These are phyloP conservation scores for Fusarium brevicatenulatum DNA, from an alignment of 2,329 filamentous ascomycete genomes.

Conservation along the genomic window DNA sequence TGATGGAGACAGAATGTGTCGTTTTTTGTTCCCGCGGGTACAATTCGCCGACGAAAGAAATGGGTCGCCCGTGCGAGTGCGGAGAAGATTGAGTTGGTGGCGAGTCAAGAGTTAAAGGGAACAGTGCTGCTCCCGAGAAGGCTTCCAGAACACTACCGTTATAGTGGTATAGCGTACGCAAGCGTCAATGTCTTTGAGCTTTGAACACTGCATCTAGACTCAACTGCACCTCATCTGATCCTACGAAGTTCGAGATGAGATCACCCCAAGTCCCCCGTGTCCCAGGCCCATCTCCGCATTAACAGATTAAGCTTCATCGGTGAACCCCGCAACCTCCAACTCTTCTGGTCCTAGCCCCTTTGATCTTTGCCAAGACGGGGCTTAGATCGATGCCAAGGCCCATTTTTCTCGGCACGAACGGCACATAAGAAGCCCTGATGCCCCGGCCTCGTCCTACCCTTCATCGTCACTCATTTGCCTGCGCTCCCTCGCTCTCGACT, in stretches of 20 bases:
- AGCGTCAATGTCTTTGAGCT: neutral
- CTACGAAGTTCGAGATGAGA: neutral
- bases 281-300: neutral
- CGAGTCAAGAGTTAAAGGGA: neutral
- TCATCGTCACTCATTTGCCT: neutral
- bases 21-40: conserved; percentile 1
- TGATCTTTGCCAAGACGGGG: conserved; percentile 1
- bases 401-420: conserved; percentile 24
- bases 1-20: neutral
- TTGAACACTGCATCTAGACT: neutral
- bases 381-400: neutral
- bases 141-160: neutral
- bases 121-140: neutral
- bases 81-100: neutral
- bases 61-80: neutral
- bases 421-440: conserved; percentile 19
- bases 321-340: neutral
- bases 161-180: neutral
- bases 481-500: neutral
- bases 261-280: neutral
- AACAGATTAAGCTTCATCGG: neutral
- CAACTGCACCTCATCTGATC: neutral
- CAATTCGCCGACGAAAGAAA: neutral
- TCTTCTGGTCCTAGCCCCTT: neutral
- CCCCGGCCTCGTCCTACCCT: neutral